Evolutionary conservation across 345 rosid genomes (phyloP).

Genomic region (Geranium brycei): DNA sequence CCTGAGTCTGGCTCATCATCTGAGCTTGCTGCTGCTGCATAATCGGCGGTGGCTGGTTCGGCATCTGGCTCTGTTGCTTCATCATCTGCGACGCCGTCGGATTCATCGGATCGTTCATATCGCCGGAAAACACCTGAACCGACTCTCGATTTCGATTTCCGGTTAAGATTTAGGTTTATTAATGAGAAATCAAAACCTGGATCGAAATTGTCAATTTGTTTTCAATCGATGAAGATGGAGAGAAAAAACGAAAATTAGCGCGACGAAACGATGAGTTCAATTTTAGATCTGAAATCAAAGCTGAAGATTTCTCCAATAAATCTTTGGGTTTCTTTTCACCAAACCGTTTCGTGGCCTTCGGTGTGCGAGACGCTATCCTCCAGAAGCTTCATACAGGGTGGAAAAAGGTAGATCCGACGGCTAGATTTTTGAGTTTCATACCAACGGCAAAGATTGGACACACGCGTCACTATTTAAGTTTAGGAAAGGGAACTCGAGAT

Average conservation of each 20-base stretch:
- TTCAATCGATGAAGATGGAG: background rate
- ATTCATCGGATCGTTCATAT: slow-evolving; percentile 17
- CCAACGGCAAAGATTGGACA: too few relatives aligned
- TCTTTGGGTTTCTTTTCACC: background rate
- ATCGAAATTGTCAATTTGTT: background rate
- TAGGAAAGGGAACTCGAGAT: too few relatives aligned
- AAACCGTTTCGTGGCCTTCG: background rate
- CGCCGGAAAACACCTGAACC: too few relatives aligned
- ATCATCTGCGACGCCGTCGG: slow-evolving; percentile 7
- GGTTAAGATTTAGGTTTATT: too few relatives aligned
- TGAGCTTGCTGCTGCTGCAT: slow-evolving; percentile 25
- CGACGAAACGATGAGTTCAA: background rate
- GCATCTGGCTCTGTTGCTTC: slow-evolving; percentile 2
- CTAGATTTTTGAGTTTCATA: too few relatives aligned
- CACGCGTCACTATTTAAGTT: too few relatives aligned
- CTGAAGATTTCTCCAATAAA: background rate
- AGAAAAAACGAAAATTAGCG: background rate
- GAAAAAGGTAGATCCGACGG: too few relatives aligned
- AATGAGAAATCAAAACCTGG: background rate
- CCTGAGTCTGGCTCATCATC: slow-evolving; percentile 27
- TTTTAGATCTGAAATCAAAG: background rate
- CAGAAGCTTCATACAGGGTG: background rate
- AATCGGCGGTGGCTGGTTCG: slow-evolving; percentile 38
- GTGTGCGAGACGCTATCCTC: background rate
- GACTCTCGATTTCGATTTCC: too few relatives aligned